Percentiles rank a stretch among this genome's conserved stretches.
Evolutionary conservation across 2,329 filamentous ascomycete genomes (phyloP).

Genomic region (Eurotiales sp.): DNA sequence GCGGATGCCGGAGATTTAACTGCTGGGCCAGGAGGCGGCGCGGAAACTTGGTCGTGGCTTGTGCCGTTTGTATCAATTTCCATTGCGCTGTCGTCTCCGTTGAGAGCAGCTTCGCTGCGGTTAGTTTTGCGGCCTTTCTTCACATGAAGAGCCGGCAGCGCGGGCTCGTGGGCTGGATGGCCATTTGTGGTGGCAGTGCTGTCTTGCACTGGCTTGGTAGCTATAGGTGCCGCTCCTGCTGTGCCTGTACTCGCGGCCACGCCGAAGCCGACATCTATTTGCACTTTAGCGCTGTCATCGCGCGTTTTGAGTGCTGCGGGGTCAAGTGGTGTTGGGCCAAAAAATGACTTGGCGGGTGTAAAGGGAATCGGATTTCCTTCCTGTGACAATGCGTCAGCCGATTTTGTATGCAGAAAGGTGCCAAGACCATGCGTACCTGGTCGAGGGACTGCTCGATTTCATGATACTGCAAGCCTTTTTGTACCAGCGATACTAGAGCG

Average conservation of each 20-base stretch:
- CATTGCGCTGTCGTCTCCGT: constrained; percentile 34
- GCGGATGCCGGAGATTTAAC: constrained; percentile 21
- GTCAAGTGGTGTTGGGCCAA: constrained; percentile 42
- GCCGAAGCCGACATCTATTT: constrained; percentile 25
- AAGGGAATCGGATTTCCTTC: constrained; percentile 34
- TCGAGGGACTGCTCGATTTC: constrained; percentile 49
- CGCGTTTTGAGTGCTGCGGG: constrained; percentile 25
- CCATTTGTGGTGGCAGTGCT: constrained; percentile 32
- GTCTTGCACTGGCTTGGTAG: constrained; percentile 34
- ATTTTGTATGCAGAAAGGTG: too few species aligned
- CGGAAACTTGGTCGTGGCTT: constrained; percentile 24
- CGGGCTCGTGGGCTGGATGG: constrained; percentile 27
- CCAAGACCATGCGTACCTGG: too few species aligned
- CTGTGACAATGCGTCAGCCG: constrained; percentile 24
- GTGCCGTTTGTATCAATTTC: constrained; percentile 39
- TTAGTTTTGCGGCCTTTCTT: constrained; percentile 34
- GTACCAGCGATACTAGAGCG: constrained; percentile 59
- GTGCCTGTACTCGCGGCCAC: too few species aligned
- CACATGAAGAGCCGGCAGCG: constrained; percentile 25
- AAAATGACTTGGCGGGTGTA: constrained; percentile 42
- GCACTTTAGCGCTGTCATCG: constrained; percentile 22
- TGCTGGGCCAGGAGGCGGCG: constrained; percentile 16
- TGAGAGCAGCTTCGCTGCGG: constrained; percentile 21
- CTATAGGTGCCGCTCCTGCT: constrained; percentile 23
- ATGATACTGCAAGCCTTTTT: constrained; percentile 58